Conservation (phyloP, 352 stramenopile species). For the Phytophthora melonis region DNA sequence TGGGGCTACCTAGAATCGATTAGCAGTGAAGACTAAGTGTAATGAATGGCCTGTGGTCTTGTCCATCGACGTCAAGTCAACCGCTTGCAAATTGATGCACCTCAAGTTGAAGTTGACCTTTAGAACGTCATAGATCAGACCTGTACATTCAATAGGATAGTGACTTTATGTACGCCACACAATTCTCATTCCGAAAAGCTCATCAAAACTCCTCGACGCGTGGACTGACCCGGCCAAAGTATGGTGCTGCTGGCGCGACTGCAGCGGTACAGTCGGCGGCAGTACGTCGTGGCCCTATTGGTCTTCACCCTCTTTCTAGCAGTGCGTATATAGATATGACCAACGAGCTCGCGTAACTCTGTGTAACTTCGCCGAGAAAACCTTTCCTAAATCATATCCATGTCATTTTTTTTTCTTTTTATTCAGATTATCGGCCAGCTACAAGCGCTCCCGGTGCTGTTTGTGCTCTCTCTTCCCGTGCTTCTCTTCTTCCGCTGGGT, state of each 20-base stretch:
- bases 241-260: constrained; percentile 44
- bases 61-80: constrained; percentile 30
- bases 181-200: constrained; percentile 9
- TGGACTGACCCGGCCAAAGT: constrained; percentile 11
- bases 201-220: constrained; percentile 1
- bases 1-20: constrained; percentile 17
- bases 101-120: constrained; percentile 24
- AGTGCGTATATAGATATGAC: constrained; percentile 16
- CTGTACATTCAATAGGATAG: too few species aligned
- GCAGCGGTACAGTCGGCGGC: constrained; percentile 42
- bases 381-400: neutral
- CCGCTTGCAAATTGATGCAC: neutral
- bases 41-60: constrained; percentile 33
- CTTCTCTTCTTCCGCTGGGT: constrained; percentile 51
- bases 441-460: constrained; percentile 37
- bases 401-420: constrained; percentile 10
- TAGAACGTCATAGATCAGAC: constrained; percentile 1
- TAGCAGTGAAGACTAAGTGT: constrained; percentile 30
- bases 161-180: neutral
- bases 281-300: constrained; percentile 28
- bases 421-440: constrained; percentile 41
- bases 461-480: constrained; percentile 42
- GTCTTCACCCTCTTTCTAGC: constrained; percentile 32
- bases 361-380: neutral
- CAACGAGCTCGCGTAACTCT: neutral